Base-by-base conservation (phyloP, 306 rosid species). In the Glycine soja region DNA sequence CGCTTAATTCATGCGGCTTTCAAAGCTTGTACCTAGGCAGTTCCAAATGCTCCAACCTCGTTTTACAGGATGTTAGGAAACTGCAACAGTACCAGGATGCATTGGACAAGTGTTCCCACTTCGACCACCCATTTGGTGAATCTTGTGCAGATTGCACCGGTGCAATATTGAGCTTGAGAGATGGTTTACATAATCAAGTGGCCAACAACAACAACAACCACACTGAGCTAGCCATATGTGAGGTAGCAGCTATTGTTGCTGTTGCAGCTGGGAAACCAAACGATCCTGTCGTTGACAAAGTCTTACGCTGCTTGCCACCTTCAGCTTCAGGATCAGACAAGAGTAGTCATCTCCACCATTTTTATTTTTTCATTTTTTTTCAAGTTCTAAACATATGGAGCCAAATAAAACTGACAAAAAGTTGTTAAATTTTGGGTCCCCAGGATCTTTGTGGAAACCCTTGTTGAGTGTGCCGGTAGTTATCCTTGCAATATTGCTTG, bases 161-260 rank as follows among this genome's bases (percentile, higher is more conserved):
- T 0, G 88, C 92, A 0, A 24, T 92, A 3, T 7, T 53, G 7
- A 58, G 0, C 3, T 11, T 94, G 57, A 84, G 88, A 70, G 79
- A 70, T n/a, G 3, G 2, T n/a, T 72, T 94, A 3, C 24, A 65
- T 72, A 14, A 5, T 0, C 19, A 3, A 13, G 36, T 30, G 5
- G 72, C 1, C 2, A 7, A 0, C 3, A 42, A 7, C 0, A 1
- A 19, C 24, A 11, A 16, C 6, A 15, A 82, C 57, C 19, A 46
- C 7, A 24, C 54, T 4, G 94, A 88, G 38, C 81, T n/a, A 36
- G 86, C 81, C 50, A 64, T 86, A 1, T 90, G 97, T 14, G 90
- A 86, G 0, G 85, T 92, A 2, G 92, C 90, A 0, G 86, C 94
- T 48, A 78, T 91, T 51, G 82, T 91, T 51, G 80, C 90, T 48